A percentile compares a stretch with the other conserved stretches of the same genome.
Conservation (phyloP, 192 early-diverging fungal species). For the Diversispora eburnea region DNA sequence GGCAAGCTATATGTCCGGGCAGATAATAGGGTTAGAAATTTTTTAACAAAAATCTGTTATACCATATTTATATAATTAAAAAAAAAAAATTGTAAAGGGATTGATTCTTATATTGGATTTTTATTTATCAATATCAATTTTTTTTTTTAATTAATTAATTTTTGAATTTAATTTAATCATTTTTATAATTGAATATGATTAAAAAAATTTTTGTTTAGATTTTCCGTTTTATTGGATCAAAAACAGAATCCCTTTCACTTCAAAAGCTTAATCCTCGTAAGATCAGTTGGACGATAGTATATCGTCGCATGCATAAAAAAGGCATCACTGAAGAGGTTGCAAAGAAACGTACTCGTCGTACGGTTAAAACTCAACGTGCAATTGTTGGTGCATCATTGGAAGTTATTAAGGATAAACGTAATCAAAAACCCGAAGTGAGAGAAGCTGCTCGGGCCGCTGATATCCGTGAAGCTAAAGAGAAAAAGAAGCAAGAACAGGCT, state of each 20-base stretch:
- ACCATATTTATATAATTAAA: too few species aligned
- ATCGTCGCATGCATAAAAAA: conserved; percentile 99
- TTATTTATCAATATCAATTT: neutral
- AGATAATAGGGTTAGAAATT: conserved; percentile 80
- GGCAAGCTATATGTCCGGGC: conserved; percentile 89
- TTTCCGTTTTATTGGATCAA: conserved; percentile 96
- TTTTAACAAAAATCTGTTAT: neutral
- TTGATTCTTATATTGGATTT: too few species aligned
- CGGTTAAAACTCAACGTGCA: conserved; percentile 94
- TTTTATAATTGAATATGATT: neutral
- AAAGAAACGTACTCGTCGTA: conserved; percentile 94
- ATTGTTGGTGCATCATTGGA: conserved; percentile 95
- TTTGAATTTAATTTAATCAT: neutral
- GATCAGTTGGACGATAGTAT: conserved; percentile 94
- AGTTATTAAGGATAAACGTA: conserved; percentile 95
- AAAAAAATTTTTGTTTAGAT: neutral
- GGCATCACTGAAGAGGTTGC: conserved; percentile 91
- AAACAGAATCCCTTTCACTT: conserved; percentile 95
- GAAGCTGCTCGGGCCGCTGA: conserved; percentile 85
- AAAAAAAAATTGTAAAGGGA: too few species aligned
- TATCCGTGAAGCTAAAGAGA: conserved; percentile 83
- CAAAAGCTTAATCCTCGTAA: conserved; percentile 98
- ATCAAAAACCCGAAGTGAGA: conserved; percentile 94
- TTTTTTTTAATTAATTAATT: conserved; percentile 4
- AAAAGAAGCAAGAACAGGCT: conserved; percentile 82